A percentile compares a stretch with the other conserved stretches of the same genome.
These are phyloP conservation scores for Geranomyces michiganensis DNA, from an alignment of 192 early-diverging fungal genomes.

Conservation along the genomic window DNA sequence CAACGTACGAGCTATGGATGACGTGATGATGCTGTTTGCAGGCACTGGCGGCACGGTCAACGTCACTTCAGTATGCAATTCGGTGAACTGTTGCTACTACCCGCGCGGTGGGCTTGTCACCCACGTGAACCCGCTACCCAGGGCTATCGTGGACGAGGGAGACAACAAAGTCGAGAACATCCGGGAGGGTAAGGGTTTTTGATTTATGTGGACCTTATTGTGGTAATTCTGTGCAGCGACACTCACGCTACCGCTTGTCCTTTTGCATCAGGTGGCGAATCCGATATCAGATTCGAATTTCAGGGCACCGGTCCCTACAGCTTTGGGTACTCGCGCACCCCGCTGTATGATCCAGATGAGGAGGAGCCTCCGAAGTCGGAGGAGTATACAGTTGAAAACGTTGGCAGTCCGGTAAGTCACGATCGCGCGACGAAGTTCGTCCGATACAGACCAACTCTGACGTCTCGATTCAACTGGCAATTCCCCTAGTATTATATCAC, in stretches of 20 bases:
- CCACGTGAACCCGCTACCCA: conserved; percentile 59
- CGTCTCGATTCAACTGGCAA: neutral
- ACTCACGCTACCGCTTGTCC: neutral
- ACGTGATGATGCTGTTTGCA: conserved; percentile 62
- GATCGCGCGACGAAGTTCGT: neutral
- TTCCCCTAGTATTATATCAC: conserved; percentile 51
- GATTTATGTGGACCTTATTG: neutral
- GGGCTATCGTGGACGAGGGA: conserved; percentile 66
- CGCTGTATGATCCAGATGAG: conserved; percentile 30
- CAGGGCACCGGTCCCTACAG: conserved; percentile 67
- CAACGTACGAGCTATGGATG: conserved; percentile 48
- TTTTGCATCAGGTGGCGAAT: conserved; percentile 47
- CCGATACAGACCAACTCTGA: neutral
- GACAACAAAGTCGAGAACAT: conserved; percentile 69
- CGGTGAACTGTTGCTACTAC: conserved; percentile 62
- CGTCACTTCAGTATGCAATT: conserved; percentile 63
- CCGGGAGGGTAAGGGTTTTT: conserved; percentile 49
- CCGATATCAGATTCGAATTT: conserved; percentile 62
- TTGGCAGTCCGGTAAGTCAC: conserved; percentile 33
- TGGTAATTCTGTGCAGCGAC: neutral
- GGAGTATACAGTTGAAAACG: conserved; percentile 58
- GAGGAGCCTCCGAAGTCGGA: conserved; percentile 41
- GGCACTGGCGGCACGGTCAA: conserved; percentile 60
- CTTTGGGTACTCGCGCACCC: conserved; percentile 65
- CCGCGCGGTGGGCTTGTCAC: conserved; percentile 48